phyloP scores from a whole-genome alignment of 345 rosid genomes.

The Linum trigynum region DNA sequence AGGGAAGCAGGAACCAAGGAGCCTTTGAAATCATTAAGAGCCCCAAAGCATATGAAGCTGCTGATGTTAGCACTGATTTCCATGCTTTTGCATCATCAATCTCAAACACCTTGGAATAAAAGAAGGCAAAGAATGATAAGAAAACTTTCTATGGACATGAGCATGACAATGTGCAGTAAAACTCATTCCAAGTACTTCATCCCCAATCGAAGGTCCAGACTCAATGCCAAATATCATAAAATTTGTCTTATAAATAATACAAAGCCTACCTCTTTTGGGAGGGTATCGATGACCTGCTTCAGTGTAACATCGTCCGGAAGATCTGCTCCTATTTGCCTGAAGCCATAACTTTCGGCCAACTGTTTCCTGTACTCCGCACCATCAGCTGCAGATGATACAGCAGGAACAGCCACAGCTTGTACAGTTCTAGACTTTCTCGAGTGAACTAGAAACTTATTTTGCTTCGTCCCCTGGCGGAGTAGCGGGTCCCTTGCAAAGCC shows the following conservation, averaged over 20 bases:
- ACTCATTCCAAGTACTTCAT: background rate
- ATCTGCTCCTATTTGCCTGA: slow-evolving; percentile 73
- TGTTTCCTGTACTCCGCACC: slow-evolving; percentile 50
- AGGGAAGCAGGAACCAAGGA: slow-evolving; percentile 89
- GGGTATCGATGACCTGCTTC: slow-evolving; percentile 66
- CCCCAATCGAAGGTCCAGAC: too few relatives aligned
- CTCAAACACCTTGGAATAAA: slow-evolving; percentile 62
- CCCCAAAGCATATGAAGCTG: slow-evolving; percentile 71
- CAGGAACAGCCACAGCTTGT: slow-evolving; percentile 63
- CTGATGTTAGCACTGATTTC: slow-evolving; percentile 72
- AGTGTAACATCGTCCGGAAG: slow-evolving; percentile 70
- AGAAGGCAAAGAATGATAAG: slow-evolving; percentile 8
- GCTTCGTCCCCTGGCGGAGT: slow-evolving; percentile 28
- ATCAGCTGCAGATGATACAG: slow-evolving; percentile 39
- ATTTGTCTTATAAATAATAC: too few relatives aligned
- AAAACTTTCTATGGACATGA: slow-evolving; percentile 1
- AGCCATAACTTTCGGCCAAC: slow-evolving; percentile 72
- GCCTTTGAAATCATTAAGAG: slow-evolving; percentile 74
- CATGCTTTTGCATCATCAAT: slow-evolving; percentile 77
- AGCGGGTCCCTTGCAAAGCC: slow-evolving; percentile 36
- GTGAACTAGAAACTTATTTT: slow-evolving; percentile 22
- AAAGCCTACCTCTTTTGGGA: slow-evolving; percentile 58
- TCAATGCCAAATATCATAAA: too few relatives aligned
- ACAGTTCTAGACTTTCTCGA: slow-evolving; percentile 27
- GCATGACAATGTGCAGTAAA: background rate